These are phyloP conservation scores for Pyrenophora tritici-repentis DNA, from an alignment of 2,329 filamentous ascomycete genomes.

Conservation along the genomic window DNA sequence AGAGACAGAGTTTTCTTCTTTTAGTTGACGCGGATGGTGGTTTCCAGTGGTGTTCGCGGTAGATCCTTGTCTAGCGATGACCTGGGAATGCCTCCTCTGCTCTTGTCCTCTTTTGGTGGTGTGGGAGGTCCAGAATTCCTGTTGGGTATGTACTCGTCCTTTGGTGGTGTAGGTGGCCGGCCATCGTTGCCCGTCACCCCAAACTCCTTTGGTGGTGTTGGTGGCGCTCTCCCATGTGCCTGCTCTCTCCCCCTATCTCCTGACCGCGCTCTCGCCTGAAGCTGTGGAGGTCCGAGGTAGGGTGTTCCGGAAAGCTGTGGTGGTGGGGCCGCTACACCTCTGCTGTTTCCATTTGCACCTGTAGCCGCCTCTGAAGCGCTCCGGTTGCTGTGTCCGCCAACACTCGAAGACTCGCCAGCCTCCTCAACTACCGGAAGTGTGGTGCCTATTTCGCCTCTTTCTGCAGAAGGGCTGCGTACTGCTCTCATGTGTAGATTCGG, in stretches of 20 bases:
- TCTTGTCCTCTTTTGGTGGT: conserved; percentile 47
- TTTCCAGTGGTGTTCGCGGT: conserved; percentile 43
- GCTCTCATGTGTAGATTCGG: conserved; percentile 66
- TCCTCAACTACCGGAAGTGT: conserved; percentile 88
- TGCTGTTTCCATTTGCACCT: conserved; percentile 5
- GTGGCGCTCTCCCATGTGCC: conserved; percentile 45
- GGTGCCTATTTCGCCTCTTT: conserved; percentile 60
- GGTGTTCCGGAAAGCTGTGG: conserved; percentile 28
- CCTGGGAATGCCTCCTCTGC: conserved; percentile 24
- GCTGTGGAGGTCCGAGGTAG: conserved; percentile 14
- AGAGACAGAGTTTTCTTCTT: neutral
- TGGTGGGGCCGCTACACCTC: conserved; percentile 22
- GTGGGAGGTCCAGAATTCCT: conserved; percentile 45
- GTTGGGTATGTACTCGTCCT: conserved; percentile 35
- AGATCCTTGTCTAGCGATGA: conserved; percentile 41
- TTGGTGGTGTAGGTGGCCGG: conserved; percentile 46
- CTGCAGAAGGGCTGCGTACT: conserved; percentile 61
- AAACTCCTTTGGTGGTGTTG: conserved; percentile 52
- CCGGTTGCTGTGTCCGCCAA: conserved; percentile 62
- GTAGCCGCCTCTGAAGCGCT: conserved; percentile 33
- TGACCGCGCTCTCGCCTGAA: conserved; percentile 20
- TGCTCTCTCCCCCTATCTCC: conserved; percentile 33
- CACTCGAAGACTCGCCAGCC: conserved; percentile 75
- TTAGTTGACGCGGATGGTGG: conserved; percentile 40
- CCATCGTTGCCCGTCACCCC: conserved; percentile 24